Conservation (phyloP, 1,284 basidiomycete genomes). For the Microbotryum saponariae region DNA sequence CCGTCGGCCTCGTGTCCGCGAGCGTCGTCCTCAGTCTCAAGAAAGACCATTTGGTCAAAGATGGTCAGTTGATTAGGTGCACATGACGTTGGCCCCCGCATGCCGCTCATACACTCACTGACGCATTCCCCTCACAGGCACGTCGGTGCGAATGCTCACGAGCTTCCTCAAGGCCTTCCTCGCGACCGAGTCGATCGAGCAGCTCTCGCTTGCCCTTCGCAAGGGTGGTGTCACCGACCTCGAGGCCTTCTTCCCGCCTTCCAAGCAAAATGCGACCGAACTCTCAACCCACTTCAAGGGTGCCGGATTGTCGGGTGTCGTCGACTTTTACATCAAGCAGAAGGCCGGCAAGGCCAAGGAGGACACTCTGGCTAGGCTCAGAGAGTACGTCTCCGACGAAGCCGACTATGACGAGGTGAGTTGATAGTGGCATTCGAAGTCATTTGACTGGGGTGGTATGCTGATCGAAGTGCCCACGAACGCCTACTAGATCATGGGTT, state of each 20-base stretch:
- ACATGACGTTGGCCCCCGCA: neutral
- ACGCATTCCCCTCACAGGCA: conserved; percentile 37
- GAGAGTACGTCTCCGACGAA: conserved; percentile 50
- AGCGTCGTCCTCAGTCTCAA: conserved; percentile 71
- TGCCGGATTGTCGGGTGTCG: conserved; percentile 64
- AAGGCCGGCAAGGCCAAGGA: conserved; percentile 68
- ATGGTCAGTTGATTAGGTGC: conserved; percentile 50
- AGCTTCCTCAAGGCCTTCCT: conserved; percentile 74
- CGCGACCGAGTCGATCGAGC: conserved; percentile 35
- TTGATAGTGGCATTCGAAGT: conserved; percentile 12
- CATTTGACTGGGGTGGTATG: too few species aligned
- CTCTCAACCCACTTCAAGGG: conserved; percentile 81
- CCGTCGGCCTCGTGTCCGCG: conserved; percentile 66
- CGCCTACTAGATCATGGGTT: conserved; percentile 56
- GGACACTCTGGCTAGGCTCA: conserved; percentile 44
- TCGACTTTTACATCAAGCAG: conserved; percentile 85
- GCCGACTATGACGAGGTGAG: conserved; percentile 53
- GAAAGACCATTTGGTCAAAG: conserved; percentile 91
- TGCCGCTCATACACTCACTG: neutral
- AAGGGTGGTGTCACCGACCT: conserved; percentile 79
- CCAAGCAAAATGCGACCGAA: conserved; percentile 62
- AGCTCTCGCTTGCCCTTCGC: conserved; percentile 67
- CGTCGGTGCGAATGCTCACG: conserved; percentile 66
- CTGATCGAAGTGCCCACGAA: neutral
- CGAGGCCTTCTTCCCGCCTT: conserved; percentile 73